phyloP scores from a whole-genome alignment of 1,284 basidiomycete genomes.

The Erythrobasidium hasegawianum region DNA sequence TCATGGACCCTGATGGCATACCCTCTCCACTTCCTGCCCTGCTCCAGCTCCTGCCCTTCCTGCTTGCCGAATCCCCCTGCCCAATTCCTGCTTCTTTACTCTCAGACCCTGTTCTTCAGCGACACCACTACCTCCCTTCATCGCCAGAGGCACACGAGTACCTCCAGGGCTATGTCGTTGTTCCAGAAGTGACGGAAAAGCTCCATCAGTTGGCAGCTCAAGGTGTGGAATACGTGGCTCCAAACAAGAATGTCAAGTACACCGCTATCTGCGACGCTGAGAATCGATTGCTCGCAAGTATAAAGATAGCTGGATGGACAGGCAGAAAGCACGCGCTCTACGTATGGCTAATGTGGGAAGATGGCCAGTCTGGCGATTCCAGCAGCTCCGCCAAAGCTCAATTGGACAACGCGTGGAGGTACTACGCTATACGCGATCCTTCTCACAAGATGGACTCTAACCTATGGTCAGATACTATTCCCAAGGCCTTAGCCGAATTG shows the following conservation, averaged over 20 bases:
- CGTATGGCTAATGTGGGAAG: not conserved
- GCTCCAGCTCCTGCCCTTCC: slow-evolving; percentile 1
- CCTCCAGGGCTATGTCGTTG: not conserved
- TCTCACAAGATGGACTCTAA: no score
- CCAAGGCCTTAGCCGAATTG: no score
- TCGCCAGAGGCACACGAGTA: not conserved
- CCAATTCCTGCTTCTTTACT: not conserved
- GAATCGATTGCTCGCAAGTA: not conserved
- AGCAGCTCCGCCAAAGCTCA: not conserved
- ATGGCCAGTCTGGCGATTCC: no score
- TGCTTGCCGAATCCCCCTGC: slow-evolving; percentile 11
- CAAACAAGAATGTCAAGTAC: not conserved
- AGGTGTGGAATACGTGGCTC: no score
- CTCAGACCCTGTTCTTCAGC: not conserved
- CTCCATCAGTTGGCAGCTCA: no score
- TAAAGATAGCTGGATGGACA: not conserved
- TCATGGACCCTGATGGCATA: no score
- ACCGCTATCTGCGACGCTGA: not conserved
- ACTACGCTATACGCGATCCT: not conserved
- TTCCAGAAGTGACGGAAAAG: no score
- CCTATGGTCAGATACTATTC: no score
- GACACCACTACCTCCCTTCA: not conserved
- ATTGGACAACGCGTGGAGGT: not conserved
- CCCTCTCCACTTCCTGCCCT: slow-evolving; percentile 8
- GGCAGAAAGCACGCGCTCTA: not conserved